These are phyloP conservation scores for Phtheirospermum japonicum DNA, from an alignment of 257 asterid species.

Conservation along the genomic window DNA sequence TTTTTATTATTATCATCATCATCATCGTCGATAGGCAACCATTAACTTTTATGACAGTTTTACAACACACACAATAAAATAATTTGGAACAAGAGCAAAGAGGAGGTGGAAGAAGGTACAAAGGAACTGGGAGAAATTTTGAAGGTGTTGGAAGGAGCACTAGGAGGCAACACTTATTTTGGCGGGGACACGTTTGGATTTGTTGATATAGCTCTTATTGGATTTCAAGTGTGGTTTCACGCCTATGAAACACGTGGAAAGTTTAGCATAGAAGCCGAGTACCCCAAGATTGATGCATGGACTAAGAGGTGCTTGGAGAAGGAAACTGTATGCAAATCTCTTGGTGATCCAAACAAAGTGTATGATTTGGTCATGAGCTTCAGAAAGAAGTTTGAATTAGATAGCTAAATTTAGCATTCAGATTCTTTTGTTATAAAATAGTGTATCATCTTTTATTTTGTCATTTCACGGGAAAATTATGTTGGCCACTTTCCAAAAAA, in stretches of 20 bases:
- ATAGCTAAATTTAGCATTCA: no score
- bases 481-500: no score
- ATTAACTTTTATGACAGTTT: no score
- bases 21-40: no score
- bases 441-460: no score
- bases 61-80: background rate
- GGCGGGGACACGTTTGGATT: conserved; percentile 33
- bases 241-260: conserved; percentile 16
- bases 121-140: conserved; percentile 21
- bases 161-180: conserved; percentile 29
- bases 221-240: conserved; percentile 19
- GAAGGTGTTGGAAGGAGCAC: conserved; percentile 25
- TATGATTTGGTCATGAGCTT: background rate
- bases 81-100: conserved; percentile 19
- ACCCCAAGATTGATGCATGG: conserved; percentile 30
- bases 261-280: conserved; percentile 27
- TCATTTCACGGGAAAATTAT: no score
- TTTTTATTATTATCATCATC: no score
- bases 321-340: conserved; percentile 31
- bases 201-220: conserved; percentile 29
- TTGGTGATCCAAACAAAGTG: conserved; percentile 26
- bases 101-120: conserved; percentile 24
- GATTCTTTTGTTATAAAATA: no score
- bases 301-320: conserved; percentile 29
- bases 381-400: conserved; percentile 13